Evolutionary conservation across 768 basidiomycete genomes (phyloP), one percentile per base, ranked within the genome.

Genomic region (Tricholoma sp.): DNA sequence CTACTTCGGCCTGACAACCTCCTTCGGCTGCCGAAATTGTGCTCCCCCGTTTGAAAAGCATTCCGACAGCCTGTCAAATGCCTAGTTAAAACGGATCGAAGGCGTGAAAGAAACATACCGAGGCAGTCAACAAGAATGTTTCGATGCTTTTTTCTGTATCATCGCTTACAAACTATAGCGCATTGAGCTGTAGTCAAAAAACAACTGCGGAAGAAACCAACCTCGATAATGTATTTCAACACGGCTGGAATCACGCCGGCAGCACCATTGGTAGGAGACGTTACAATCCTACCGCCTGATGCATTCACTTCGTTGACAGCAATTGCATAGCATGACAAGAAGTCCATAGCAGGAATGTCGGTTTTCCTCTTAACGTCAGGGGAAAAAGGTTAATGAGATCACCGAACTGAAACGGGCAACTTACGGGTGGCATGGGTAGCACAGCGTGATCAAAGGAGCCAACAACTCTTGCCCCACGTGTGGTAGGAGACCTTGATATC

Each of bases 21-120:
- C 95, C 95, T 72, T 98, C 96, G 0, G 96, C 94, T 12, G 95
- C 95, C 49, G 89, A 91, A 52, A 98, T 97, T 1, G 95, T 96
- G 60, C 92, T 93, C n/a, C 94, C 94, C 58, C 95, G 84, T 69
- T 98, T 98, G 77, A 94, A 96, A 31, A 97, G 75, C 94, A 97
- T 97, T 14, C 95, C 94, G 54, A 96, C 74, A 8, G 94, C 89
- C 89, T 91, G 50, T 18, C 19, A 61, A 11, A 59, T 24, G 64
- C 51, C 54, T 21, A 39, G 50, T 18, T 35, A 24, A 8, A 27
- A 50, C n/a, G 16, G 16, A 51, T 21, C 21, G 37, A 45, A 5
- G 18, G 56, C 57, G 32, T 55, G 4, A 22, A 59, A 31, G 14
- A 19, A 41, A 76, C 83, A 62, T 66, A 91, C 92, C 54, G 91